These are phyloP conservation scores for Crithidia bombi DNA, from an alignment of 208 protist genomes.

Conservation along the genomic window DNA sequence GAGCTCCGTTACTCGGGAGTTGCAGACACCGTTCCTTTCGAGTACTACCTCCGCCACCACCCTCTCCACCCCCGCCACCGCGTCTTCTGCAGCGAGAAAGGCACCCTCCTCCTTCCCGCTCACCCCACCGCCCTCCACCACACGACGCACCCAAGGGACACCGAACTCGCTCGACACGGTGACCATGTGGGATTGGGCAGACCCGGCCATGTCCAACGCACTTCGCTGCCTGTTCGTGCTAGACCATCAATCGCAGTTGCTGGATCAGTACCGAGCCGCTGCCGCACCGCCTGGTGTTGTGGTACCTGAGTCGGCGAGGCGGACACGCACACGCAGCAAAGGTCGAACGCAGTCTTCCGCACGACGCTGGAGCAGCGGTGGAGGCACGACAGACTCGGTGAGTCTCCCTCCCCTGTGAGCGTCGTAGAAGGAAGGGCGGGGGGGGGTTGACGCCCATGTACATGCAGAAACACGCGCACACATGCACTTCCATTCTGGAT, in stretches of 20 bases:
- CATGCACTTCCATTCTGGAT: too few species aligned
- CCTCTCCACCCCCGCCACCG: not conserved
- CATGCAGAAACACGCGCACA: not conserved
- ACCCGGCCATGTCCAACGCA: conserved; percentile 28
- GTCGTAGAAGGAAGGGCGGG: not conserved
- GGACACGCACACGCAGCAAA: not conserved
- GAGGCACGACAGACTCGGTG: not conserved
- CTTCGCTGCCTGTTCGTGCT: conserved; percentile 29
- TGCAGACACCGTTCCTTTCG: not conserved
- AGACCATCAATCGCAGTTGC: conserved; percentile 23
- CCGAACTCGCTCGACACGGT: conserved; percentile 6
- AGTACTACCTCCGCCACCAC: not conserved
- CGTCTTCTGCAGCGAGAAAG: not conserved
- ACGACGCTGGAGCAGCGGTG: not conserved
- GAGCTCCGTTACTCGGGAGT: too few species aligned
- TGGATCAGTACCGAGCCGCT: conserved; percentile 1
- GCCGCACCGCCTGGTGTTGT: not conserved
- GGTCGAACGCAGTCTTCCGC: not conserved
- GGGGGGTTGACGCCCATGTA: not conserved
- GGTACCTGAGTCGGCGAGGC: not conserved
- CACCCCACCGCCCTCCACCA: not conserved
- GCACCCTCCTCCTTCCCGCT: not conserved
- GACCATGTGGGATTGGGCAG: conserved; percentile 37
- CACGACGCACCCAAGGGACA: conserved; percentile 1
- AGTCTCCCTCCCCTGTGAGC: conserved; percentile 3